Base-by-base conservation (phyloP, 495 filamentous ascomycete genomes). In the Aspergillus egyptiacus region DNA sequence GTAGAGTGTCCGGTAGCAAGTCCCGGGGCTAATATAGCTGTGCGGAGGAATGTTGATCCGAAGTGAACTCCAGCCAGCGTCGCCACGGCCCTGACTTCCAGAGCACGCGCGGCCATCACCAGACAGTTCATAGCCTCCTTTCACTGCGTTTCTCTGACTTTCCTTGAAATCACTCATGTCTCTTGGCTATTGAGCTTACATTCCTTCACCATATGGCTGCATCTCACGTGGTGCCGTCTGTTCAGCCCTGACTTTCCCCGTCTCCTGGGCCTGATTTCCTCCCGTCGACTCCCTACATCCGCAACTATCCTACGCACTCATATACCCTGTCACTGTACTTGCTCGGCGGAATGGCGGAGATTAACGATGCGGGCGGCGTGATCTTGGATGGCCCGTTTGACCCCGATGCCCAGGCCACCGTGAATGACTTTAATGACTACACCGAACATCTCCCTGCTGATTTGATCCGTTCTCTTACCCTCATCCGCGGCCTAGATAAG, bases 401-500 rank as follows among this genome's bases (percentile, higher is more conserved):
- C 58, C 91, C 91, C 15, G 93, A 98, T 68, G 86, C 88, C n/a
- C 87, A 95, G 54, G 85, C 90, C 7, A 93, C 89, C 45, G 84
- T 96, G 13, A 91, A 86, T 52, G 93, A 98, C 69, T 98, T 90
- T 66, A 84, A 95, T 57, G 93, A 96, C 66, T 95, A 86, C 66
- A 96, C 93, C 53, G 93, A 98, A 71, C 94, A 93, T 71, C 87
- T 97, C 15, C 91, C 93, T 13, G 85, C 90, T 24, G 94, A 97
- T 67, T 81, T 97, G 50, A 78, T 84, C 49, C 89, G 93, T 54
- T 95, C 93, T 46, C 76, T 98, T 34, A 89, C 86, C 39, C 78
- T 96, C 40, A 89, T 98, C 54, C 78, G 82, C 54, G 81, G 89
- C 42, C 84, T 96, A 44, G 87, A 95, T 63, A 67, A 80, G 41